A percentile compares a stretch with the other conserved stretches of the same genome.
Conservation (phyloP, 2,329 filamentous ascomycete species). For the Cercospora sojina region DNA sequence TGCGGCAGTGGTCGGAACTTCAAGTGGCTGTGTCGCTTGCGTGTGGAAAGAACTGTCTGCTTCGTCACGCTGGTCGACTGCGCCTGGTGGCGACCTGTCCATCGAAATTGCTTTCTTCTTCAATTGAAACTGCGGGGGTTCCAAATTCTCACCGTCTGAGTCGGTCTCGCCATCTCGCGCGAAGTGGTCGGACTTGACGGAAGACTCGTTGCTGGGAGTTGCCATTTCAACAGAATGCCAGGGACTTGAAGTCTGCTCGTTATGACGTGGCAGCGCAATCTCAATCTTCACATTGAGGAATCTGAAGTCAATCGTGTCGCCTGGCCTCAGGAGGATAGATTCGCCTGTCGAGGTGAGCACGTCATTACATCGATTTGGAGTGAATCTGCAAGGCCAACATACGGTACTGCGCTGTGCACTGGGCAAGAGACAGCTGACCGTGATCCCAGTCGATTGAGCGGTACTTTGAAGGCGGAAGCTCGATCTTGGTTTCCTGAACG, state of each 20-base stretch:
- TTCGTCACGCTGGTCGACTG: not conserved
- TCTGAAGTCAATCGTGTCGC: slow-evolving; percentile 12
- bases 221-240: not conserved
- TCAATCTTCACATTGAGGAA: slow-evolving; percentile 11
- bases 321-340: not conserved
- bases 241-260: not conserved
- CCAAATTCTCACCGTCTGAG: not conserved
- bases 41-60: not conserved
- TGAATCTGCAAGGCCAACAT: not conserved
- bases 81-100: not conserved
- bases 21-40: not conserved
- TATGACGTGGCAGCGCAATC: not conserved
- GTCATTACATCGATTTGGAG: not conserved
- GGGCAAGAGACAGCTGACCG: not conserved
- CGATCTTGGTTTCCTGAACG: not conserved
- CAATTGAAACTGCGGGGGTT: not conserved
- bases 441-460: not conserved
- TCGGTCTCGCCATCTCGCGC: not conserved
- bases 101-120: not conserved
- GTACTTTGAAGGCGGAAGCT: not conserved
- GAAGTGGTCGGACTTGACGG: not conserved
- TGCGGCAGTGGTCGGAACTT: not conserved
- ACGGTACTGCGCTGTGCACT: not conserved
- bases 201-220: not conserved
- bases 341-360: not conserved